Evolutionary conservation across 306 rosid species (phyloP), one percentile per base, ranked within the genome.

Genomic region (Erythrophleum fordii): DNA sequence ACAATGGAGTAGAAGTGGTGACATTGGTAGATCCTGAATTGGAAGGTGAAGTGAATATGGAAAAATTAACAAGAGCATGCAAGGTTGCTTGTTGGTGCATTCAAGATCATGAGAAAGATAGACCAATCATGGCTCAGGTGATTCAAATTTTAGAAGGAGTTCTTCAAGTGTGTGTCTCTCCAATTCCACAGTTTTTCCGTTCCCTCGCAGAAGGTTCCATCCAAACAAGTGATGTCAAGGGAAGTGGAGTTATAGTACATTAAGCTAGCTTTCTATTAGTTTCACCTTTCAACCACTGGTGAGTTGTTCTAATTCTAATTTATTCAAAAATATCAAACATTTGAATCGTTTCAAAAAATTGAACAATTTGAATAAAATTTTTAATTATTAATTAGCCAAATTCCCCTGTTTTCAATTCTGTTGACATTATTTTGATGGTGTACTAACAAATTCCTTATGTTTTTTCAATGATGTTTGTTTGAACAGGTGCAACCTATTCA

Each of bases 201-300:
- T 29, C 42, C 11, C 42, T 61, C 31, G 13, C 22, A 14, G 42
- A 31, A 29, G 66, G 8, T 60, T 60, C 23, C 20, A 2, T 31
- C 12, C 14, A 14, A 13, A 7, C 34, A 29, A 4, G 22, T 29
- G 69, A 29, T 29, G 8, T 61, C 42, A 14, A 29, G 69, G 22
- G 1, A 13, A 31, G 25, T 52, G n/a, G n/a, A n/a, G n/a, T n/a
- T n/a, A n/a, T 29, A 29, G 20, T 5, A 29, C 67, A 28, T 61
- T 23, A 3, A 61, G 41, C 8, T 61, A 42, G 1, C n/a, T 10
- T 10, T n/a, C n/a, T n/a, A n/a, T n/a, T 58, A 7, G 67, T 61
- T 67, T 66, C 85, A 13, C 52, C 34, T 16, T 65, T 37, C 28
- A 59, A 31, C 77, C 28, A 83, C 89, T 0, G 83, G 85, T 1